Base-by-base conservation (phyloP, 108 stramenopile species). In the Aurantiochytrium sp. region DNA sequence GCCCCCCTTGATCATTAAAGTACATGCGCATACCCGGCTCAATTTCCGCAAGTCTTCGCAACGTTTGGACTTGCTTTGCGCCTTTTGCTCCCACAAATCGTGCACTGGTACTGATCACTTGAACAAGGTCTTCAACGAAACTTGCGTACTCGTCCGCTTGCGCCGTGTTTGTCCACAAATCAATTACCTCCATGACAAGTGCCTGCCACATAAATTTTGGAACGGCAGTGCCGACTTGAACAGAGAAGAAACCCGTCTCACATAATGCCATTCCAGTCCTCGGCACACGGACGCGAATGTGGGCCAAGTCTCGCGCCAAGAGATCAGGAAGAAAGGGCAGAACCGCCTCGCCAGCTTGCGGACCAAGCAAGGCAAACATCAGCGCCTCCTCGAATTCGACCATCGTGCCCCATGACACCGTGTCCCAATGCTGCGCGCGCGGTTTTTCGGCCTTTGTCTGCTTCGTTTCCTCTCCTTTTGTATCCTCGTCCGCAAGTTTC, bases 131-230 rank as follows among this genome's bases (percentile, higher is more conserved):
- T 16, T 23, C n/a, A 12, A 83, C 5, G 76, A 83, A 83, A 16
- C 44, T 0, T 45, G 51, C 51, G 2, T 83, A 83, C 51, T 83
- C 76, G 6, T 83, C 51, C 16, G n/a, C 76, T 53, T 83, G 45
- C 6, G 76, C 76, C n/a, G 76, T 83, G 28, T 83, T 83, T 12
- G 76, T 83, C 76, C 76, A 83, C 19, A 83, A 23, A 23, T 83
- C 76, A 12, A 28, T 45, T 6, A 83, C 19, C 28, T 83, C 76
- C 43, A 83, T 12, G 1, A 83, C 28, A 0, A 53, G 76, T 45
- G 14, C 25, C 10, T 53, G 8, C 76, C 76, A 83, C 45, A 83
- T 12, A 23, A 6, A 12, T 53, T 23, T 3, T 45, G 76, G 76
- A 8, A 83, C 51, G 42, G 35, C 21, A 8, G 16, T 23, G 6